Evolutionary conservation across 306 rosid genomes (phyloP), one percentile per base, ranked within the genome.

Genomic region (Mimosa bimucronata): DNA sequence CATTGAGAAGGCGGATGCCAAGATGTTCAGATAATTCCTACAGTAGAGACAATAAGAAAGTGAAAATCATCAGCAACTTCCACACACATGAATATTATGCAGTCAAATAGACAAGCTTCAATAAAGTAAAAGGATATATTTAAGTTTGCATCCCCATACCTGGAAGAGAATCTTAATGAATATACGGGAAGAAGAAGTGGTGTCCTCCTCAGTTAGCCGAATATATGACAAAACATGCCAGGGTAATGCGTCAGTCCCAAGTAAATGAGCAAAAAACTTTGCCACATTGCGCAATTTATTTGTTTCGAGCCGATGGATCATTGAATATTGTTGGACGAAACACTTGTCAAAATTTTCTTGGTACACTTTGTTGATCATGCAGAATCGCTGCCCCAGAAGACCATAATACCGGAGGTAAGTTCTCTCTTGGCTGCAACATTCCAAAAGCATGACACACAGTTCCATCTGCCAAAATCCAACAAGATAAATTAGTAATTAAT

Each of bases 391-490:
- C 44, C 97, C 98, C 70, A 93, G 81, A 66, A 95, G 98, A 85
- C 97, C 98, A 81, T 95, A 95, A 77, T 93, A 91, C 44, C 94
- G 82, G 25, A 90, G 94, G 77, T 91, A 91, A 50, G 98, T 91
- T 86, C 94, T 86, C 86, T 91, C 98, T 86, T 93, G 97, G 71
- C 97, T 93, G 89, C 98, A 93, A 81, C 98, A 93, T 85, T 93
- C 94, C 89, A 90, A 81, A 83, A 93, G 91, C 94, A 93, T 90
- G 80, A 86, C 80, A 66, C 94, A 91, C 65, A 91, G 44, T 79
- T 93, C 94, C 92, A 93, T 93, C 97, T 92, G 86, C 77, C 82
- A 80, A 69, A 42, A 82, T 41, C 66, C 66, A 68, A 68, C 31
- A 44, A 76, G 73, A 85, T 31, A 79, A 12, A 80, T 23, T 14